Evolutionary conservation across 768 basidiomycete genomes (phyloP), one percentile per base, ranked within the genome.

Genomic region (Leucocoprinus leucothites): DNA sequence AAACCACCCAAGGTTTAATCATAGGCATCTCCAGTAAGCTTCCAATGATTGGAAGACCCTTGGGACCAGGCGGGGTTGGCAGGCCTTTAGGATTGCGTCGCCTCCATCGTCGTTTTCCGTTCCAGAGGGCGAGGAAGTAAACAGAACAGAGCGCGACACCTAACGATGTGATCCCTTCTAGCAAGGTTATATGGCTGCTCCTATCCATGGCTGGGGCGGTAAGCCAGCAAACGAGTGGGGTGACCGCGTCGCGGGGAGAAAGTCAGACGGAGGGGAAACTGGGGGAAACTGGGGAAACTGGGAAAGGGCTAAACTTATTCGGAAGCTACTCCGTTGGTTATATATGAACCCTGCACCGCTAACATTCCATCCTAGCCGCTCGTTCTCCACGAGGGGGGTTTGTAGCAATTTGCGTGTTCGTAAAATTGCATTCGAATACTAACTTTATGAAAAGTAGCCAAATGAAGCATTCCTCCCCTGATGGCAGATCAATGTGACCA

Each of bases 1-100:
- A 67, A 3, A 53, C 57, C 9, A 61, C 25, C 64, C 64, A 67
- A 16, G 61, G 57, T 34, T 61, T 60, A 13, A 58, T 58, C 18
- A 45, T 49, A 1, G 64, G 60, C 19, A 63, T 44, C 11, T 65
- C 55, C 19, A 61, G 48, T 19, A 61, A 28, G 51, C 57, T 64
- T 3, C 64, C 63, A 11, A 65, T 49, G 3, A 64, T 16, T 1
- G 64, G 61, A 28, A 58, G 45, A 16, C 59, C 58, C 40, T 57
- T 55, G 7, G 64, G 63, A 7, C 64, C 63, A 9, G 63, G 61
- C 24, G 63, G 63, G 7, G 56, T 38, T 4, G 59, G 59, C 1
- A 64, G 42, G 22, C 46, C 41, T 7, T 48, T 45, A 14, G 57
- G 41, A 19, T 53, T 45, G 9, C 35, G 16, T 13, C 34, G 11